These are phyloP conservation scores for Stygiomarasmius scandens DNA, from an alignment of 1,284 basidiomycete genomes.

Conservation along the genomic window DNA sequence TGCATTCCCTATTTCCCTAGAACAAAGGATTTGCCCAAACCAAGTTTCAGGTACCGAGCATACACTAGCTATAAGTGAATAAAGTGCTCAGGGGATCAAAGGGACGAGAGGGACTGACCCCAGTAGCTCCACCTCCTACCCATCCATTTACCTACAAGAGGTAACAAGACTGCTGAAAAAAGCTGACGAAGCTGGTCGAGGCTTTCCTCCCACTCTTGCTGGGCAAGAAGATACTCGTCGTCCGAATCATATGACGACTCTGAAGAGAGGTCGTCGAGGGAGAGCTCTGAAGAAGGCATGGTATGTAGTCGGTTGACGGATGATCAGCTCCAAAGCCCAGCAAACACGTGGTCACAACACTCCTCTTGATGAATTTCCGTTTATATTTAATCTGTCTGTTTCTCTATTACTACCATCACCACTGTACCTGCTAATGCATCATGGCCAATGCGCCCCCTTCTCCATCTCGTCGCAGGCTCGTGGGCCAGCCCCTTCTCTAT, in stretches of 20 bases:
- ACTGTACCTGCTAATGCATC: conserved; percentile 34
- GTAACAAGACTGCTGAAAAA: conserved; percentile 78
- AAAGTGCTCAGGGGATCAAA: conserved; percentile 16
- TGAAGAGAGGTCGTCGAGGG: conserved; percentile 50
- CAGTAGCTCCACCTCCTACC: conserved; percentile 86
- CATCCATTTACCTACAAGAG: conserved; percentile 86
- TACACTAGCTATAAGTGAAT: conserved; percentile 51
- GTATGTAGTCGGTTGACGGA: background rate
- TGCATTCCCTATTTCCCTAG: conserved; percentile 40
- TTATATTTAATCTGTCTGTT: background rate
- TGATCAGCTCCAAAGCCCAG: background rate
- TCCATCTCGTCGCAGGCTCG: conserved; percentile 55
- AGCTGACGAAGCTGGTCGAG: conserved; percentile 83
- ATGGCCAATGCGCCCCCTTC: conserved; percentile 42
- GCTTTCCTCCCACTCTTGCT: conserved; percentile 93
- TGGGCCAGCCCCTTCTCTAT: conserved; percentile 83
- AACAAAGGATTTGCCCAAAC: conserved; percentile 71
- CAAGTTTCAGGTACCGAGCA: conserved; percentile 69
- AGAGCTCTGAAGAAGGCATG: conserved; percentile 26
- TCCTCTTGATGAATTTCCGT: background rate
- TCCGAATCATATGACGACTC: conserved; percentile 63
- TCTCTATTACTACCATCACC: conserved; percentile 13
- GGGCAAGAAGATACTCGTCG: conserved; percentile 74
- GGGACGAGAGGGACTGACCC: conserved; percentile 46
- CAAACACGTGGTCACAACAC: conserved; percentile 6